Evolutionary conservation across 2,329 filamentous ascomycete species (phyloP), one percentile per base, ranked within the genome.

Genomic region (Colletotrichum sp.): DNA sequence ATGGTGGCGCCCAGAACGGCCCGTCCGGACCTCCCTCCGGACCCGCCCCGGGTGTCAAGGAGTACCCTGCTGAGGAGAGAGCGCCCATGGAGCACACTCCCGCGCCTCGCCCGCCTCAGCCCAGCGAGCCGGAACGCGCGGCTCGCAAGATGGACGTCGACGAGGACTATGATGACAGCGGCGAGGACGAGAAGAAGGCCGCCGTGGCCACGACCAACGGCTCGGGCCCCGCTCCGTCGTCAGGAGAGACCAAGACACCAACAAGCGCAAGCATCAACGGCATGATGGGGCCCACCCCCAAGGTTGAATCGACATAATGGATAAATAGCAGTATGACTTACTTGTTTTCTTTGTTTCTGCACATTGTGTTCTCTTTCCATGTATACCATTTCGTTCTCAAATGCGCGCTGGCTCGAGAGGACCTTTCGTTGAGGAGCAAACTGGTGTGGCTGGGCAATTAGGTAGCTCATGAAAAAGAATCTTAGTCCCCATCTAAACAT

Each of bases 81-180:
- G 84, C 88, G 44, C 85, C 89, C 67, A 84, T 87, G 71, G 89
- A 90, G 36, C 87, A 88, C 49, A 82, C 86, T 26, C 82, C 85
- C 24, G 82, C 85, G 52, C 80, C 87, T 30, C 87, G 88, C 36
- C 86, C 90, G 32, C 84, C 89, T 3, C 87, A 89, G 24, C 84
- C 89, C 21, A 93, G 93, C 74, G 96, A 99, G 86, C 95, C 96
- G 12, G 92, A 94, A 84, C 88, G 92, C 69, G 96, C 97, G 39
- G 95, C 96, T 24, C 91, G 97, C 26, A 98, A 98, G 85, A 98
- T 99, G 92, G 96, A 99, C 8, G 95, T 99, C 24, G 96, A 99
- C 80, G 97, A 99, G 84, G 95, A 99, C 83, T 99, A 99, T 81
- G 96, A 99, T 83, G 96, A 99, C 81, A 96, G 96, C 73, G 95